Percentiles rank a stretch among this genome's conserved stretches.
Conservation (phyloP, 2,329 filamentous ascomycete genomes). For the Thielaviopsis ethacetica region DNA sequence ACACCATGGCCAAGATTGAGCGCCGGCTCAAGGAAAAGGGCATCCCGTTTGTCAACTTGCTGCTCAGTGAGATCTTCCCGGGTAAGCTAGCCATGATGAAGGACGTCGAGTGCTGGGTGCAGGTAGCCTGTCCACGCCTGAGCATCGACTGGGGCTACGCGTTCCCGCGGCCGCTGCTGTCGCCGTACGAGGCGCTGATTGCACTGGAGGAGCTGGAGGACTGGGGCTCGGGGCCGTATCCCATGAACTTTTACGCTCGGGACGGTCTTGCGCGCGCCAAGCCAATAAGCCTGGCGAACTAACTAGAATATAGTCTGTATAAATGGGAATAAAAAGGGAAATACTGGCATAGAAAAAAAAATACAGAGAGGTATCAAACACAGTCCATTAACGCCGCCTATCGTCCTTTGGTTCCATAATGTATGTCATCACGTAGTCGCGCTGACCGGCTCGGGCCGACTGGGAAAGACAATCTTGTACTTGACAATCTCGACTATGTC, state of each 20-base stretch:
- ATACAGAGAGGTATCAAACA: not conserved
- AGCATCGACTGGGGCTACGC: constrained; percentile 99
- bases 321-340: not conserved
- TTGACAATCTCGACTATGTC: constrained; percentile 80
- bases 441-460: constrained; percentile 71
- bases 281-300: constrained; percentile 19
- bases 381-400: not conserved
- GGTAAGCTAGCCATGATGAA: constrained; percentile 86
- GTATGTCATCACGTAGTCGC: not conserved
- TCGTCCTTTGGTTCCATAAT: not conserved
- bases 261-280: constrained; percentile 76
- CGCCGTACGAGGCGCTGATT: constrained; percentile 87
- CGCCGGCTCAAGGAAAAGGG: constrained; percentile 51
- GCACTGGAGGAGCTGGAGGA: constrained; percentile 66
- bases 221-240: constrained; percentile 65
- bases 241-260: constrained; percentile 96
- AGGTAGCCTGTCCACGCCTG: constrained; percentile 88
- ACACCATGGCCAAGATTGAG: constrained; percentile 81
- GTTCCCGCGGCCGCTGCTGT: constrained; percentile 73
- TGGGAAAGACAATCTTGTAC: constrained; percentile 73
- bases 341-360: not conserved
- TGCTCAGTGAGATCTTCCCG: constrained; percentile 91
- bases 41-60: constrained; percentile 67
- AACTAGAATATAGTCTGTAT: constrained; percentile 4
- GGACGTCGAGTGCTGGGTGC: constrained; percentile 95